These are phyloP conservation scores for Neurospora sp. DNA, from an alignment of 495 filamentous ascomycete genomes.

Conservation along the genomic window DNA sequence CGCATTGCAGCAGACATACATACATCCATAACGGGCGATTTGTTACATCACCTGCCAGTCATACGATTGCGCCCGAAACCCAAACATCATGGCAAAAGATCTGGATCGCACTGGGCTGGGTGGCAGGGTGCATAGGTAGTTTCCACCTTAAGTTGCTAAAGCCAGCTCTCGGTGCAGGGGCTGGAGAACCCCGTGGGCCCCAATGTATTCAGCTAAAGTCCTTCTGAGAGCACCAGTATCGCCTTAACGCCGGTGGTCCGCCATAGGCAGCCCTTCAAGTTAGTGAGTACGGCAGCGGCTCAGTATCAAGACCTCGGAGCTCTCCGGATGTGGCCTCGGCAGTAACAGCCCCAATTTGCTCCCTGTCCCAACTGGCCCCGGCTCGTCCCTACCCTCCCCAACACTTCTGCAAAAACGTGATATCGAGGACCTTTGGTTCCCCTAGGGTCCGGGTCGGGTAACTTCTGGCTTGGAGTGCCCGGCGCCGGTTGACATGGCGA, in stretches of 20 bases:
- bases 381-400: neutral
- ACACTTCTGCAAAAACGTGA: neutral
- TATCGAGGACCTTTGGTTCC: neutral
- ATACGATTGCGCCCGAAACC: neutral
- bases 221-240: neutral
- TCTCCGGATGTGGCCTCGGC: neutral
- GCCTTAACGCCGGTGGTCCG: neutral
- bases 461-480: neutral
- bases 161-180: neutral
- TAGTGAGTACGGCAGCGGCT: neutral
- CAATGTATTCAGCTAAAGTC: neutral
- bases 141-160: neutral
- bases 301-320: neutral
- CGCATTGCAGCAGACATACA: neutral
- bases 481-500: neutral
- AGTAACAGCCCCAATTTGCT: neutral
- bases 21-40: neutral
- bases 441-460: neutral
- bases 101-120: neutral
- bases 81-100: neutral
- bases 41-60: neutral
- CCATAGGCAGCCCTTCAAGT: neutral
- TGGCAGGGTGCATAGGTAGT: neutral
- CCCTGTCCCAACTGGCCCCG: neutral
- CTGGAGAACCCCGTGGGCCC: neutral